Conservation (phyloP, 179 eudicot species). For the Nepenthes alata region DNA sequence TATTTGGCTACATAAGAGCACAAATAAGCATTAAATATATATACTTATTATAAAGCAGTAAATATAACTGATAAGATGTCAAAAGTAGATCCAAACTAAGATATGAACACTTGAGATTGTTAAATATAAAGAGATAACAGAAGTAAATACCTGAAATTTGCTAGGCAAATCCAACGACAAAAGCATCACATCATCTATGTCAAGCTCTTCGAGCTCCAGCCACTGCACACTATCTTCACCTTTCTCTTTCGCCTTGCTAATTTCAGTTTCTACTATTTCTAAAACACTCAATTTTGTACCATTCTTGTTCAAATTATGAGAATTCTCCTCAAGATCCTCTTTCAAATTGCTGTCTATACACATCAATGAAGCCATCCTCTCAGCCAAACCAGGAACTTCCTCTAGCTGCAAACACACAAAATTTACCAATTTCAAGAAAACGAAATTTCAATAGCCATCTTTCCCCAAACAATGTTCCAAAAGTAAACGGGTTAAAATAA, state of each 20-base stretch:
- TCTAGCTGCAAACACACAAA: constrained; percentile 56
- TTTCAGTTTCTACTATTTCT: constrained; percentile 55
- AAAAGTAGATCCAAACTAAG: background rate
- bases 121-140: background rate
- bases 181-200: constrained; percentile 54
- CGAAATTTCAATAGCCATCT: background rate
- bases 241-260: constrained; percentile 32
- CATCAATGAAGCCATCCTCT: constrained; percentile 94
- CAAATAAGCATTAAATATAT: constrained; percentile 2
- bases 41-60: background rate
- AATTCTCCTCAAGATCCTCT: constrained; percentile 23
- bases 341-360: constrained; percentile 63
- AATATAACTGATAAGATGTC: background rate
- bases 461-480: no score
- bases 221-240: constrained; percentile 45
- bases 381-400: constrained; percentile 87
- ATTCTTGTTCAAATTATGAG: constrained; percentile 18
- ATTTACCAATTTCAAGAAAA: background rate
- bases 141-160: constrained; percentile 69
- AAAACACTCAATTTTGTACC: constrained; percentile 23
- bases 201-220: constrained; percentile 91
- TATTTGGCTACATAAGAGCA: constrained; percentile 6
- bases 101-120: no score
- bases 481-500: background rate
- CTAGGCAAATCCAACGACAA: constrained; percentile 60